phyloP scores from a whole-genome alignment of 176 grass and related monocot species.

The Dendrocalamus sinicus region DNA sequence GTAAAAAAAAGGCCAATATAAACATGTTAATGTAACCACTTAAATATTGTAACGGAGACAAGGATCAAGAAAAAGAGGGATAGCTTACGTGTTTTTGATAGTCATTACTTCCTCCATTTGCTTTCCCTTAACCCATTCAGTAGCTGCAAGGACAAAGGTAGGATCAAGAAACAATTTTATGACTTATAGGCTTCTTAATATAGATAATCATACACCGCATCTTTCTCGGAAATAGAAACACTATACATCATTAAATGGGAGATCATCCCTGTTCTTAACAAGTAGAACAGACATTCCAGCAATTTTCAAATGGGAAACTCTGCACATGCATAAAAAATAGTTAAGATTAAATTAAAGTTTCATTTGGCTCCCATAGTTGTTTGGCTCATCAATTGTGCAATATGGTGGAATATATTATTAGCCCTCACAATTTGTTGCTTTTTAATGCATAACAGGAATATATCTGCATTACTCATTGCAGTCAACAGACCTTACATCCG shows the following conservation, averaged over 20 bases:
- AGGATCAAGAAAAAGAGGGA: background rate
- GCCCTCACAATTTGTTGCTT: background rate
- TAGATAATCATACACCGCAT: background rate
- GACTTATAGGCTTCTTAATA: background rate
- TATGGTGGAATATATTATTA: background rate
- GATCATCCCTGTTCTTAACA: background rate
- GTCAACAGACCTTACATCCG: background rate
- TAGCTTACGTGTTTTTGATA: slow-evolving; percentile 91
- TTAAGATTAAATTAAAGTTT: background rate
- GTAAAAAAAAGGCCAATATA: background rate
- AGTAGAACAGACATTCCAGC: background rate
- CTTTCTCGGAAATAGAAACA: background rate
- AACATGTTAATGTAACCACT: background rate
- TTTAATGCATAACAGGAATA: background rate
- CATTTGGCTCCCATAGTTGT: background rate
- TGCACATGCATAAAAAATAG: background rate
- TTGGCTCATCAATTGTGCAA: background rate
- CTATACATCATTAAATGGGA: background rate
- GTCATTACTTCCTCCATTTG: slow-evolving; percentile 90
- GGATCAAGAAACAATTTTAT: background rate
- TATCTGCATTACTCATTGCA: background rate
- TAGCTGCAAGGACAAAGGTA: slow-evolving; percentile 61
- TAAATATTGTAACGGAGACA: background rate
- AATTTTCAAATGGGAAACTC: background rate
- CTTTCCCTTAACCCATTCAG: slow-evolving; percentile 98